A percentile compares a stretch with the other conserved stretches of the same genome.
Evolutionary conservation across 768 basidiomycete genomes (phyloP).

Genomic region (Suillus bovinus): DNA sequence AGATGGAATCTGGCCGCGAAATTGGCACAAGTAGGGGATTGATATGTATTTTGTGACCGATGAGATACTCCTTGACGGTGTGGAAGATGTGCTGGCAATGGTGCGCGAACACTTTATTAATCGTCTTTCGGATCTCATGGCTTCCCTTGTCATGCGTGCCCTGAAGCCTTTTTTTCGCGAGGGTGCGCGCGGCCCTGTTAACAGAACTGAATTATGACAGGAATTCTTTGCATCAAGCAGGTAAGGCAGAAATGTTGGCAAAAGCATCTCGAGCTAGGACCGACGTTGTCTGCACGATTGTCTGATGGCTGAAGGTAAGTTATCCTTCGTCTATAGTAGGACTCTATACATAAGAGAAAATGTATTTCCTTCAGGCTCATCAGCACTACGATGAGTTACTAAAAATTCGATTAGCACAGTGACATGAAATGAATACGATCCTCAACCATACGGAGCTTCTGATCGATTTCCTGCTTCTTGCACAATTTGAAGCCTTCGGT

Average conservation of each 20-base stretch:
- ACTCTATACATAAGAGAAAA: too few species aligned
- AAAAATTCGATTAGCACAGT: background rate
- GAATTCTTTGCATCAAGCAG: too few species aligned
- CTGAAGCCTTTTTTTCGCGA: background rate
- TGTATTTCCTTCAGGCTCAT: too few species aligned
- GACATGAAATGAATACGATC: background rate
- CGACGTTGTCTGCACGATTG: too few species aligned
- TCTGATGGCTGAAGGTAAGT: background rate
- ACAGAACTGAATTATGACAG: too few species aligned
- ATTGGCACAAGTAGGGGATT: conserved; percentile 48
- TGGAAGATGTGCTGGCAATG: background rate
- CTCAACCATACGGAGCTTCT: background rate
- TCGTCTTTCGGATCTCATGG: background rate
- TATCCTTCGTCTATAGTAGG: too few species aligned
- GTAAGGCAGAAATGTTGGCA: background rate
- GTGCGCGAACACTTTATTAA: background rate
- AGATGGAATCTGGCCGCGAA: conserved; percentile 64
- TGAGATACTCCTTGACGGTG: too few species aligned
- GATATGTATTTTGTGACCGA: conserved; percentile 35
- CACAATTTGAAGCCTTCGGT: background rate
- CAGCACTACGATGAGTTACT: background rate
- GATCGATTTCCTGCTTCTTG: background rate
- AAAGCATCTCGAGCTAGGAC: background rate
- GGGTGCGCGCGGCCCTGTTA: too few species aligned
- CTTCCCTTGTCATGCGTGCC: background rate